phyloP scores from a whole-genome alignment of 2,329 filamentous ascomycete genomes.

The Aureobasidium melanogenum region DNA sequence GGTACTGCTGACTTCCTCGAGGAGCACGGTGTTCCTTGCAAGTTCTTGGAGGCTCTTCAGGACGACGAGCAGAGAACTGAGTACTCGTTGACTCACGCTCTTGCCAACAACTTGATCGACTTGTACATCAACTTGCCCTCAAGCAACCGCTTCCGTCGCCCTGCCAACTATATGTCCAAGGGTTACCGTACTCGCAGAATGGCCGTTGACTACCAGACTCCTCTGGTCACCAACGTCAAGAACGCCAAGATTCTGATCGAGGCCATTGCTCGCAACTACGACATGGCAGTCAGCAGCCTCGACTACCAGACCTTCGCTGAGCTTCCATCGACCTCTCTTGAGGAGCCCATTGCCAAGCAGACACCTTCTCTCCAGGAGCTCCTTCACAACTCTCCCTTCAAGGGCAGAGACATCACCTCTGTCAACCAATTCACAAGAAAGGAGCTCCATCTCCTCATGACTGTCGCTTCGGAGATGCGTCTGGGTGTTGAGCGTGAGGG shows the following conservation, averaged over 20 bases:
- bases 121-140: constrained; percentile 99
- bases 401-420: constrained; percentile 80
- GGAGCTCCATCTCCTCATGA: constrained; percentile 89
- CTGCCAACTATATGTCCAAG: constrained; percentile 97
- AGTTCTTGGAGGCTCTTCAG: constrained; percentile 80
- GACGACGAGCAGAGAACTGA: constrained; percentile 84
- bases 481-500: constrained; percentile 88
- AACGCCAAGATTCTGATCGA: constrained; percentile 97
- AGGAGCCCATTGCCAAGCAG: constrained; percentile 35
- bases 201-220: constrained; percentile 96
- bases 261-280: constrained; percentile 81
- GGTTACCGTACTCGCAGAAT: constrained; percentile 94
- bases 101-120: constrained; percentile 96
- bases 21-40: constrained; percentile 83
- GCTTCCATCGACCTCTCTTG: constrained; percentile 24
- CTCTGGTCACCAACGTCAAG: constrained; percentile 96
- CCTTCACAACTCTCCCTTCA: constrained; percentile 75
- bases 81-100: constrained; percentile 91
- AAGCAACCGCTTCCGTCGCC: constrained; percentile 91
- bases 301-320: constrained; percentile 78
- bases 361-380: constrained; percentile 56
- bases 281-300: constrained; percentile 70
- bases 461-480: constrained; percentile 95
- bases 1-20: constrained; percentile 95
- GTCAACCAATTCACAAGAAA: constrained; percentile 82